Evolutionary conservation across 2,329 filamentous ascomycete species (phyloP).

Genomic region (Chrysoporthe cubensis): DNA sequence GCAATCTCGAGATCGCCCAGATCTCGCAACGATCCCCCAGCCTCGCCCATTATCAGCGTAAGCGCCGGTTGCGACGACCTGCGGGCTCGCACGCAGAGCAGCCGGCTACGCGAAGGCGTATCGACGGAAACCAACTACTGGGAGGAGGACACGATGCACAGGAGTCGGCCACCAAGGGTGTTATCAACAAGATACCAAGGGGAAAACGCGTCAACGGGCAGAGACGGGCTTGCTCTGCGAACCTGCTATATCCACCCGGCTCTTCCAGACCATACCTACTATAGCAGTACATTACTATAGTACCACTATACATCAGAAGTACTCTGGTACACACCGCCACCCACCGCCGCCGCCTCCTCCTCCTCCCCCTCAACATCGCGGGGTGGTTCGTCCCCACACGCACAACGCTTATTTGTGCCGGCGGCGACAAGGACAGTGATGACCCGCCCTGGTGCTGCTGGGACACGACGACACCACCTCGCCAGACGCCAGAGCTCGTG

Average conservation of each 20-base stretch:
- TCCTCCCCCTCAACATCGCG: neutral
- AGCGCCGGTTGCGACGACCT: slow-evolving; percentile 26
- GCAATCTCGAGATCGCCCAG: slow-evolving; percentile 26
- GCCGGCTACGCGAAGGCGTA: slow-evolving; percentile 4
- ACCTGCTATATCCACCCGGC: neutral
- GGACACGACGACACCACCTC: neutral
- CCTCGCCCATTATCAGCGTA: slow-evolving; percentile 21
- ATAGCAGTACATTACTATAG: neutral
- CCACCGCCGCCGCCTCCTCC: neutral
- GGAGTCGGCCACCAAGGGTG: neutral
- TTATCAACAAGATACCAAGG: neutral
- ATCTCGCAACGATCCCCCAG: slow-evolving; percentile 29
- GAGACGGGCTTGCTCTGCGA: too few relatives aligned
- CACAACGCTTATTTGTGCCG: slow-evolving; percentile 1
- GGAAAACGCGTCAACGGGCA: too few relatives aligned
- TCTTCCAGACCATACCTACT: neutral
- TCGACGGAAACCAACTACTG: slow-evolving; percentile 1
- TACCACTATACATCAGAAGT: neutral
- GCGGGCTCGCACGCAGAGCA: neutral
- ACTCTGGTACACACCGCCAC: neutral
- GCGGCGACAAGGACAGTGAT: neutral
- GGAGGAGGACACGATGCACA: slow-evolving; percentile 9
- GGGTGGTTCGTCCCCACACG: neutral
- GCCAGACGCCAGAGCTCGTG: neutral
- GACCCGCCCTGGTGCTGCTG: neutral